phyloP scores from a whole-genome alignment of 106 monocot species.

The Dioscorea alata region DNA sequence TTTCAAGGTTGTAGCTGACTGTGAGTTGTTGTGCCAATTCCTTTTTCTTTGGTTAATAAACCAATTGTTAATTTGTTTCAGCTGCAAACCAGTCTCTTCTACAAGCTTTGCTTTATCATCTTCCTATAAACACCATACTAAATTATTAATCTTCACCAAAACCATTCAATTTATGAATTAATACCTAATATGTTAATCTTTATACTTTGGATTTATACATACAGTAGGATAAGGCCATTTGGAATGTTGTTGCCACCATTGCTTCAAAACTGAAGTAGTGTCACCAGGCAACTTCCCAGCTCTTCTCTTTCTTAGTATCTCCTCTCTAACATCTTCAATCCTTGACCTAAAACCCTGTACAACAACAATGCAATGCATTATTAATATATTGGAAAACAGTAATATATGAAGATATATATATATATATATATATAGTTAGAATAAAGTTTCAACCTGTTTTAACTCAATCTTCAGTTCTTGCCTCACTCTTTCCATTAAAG shows the following conservation, averaged over 20 bases:
- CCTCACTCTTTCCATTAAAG: slow-evolving; percentile 94
- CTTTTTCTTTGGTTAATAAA: slow-evolving; percentile 94
- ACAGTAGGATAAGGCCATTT: slow-evolving; percentile 99
- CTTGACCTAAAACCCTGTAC: slow-evolving; percentile 81
- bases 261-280: slow-evolving; percentile 88
- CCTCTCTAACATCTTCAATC: slow-evolving; percentile 98
- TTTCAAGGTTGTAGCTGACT: slow-evolving; percentile 66
- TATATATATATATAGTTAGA: not conserved
- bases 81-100: slow-evolving; percentile 87
- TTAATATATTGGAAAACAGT: no score
- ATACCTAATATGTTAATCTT: no score
- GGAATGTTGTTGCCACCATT: slow-evolving; percentile 97
- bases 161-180: not conserved
- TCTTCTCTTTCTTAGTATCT: slow-evolving; percentile 91
- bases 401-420: not conserved
- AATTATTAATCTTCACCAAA: not conserved
- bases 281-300: slow-evolving; percentile 98
- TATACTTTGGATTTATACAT: slow-evolving; percentile 1
- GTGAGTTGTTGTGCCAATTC: slow-evolving; percentile 89
- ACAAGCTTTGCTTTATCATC: slow-evolving; percentile 97
- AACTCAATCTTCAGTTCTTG: slow-evolving; percentile 87
- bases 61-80: slow-evolving; percentile 98
- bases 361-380: not conserved
- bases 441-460: slow-evolving; percentile 51
- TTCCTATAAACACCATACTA: slow-evolving; percentile 39